Percentiles rank a stretch among this genome's conserved stretches.
These are phyloP conservation scores for Aspergillus nanangensis DNA, from an alignment of 495 filamentous ascomycete genomes.

Conservation along the genomic window DNA sequence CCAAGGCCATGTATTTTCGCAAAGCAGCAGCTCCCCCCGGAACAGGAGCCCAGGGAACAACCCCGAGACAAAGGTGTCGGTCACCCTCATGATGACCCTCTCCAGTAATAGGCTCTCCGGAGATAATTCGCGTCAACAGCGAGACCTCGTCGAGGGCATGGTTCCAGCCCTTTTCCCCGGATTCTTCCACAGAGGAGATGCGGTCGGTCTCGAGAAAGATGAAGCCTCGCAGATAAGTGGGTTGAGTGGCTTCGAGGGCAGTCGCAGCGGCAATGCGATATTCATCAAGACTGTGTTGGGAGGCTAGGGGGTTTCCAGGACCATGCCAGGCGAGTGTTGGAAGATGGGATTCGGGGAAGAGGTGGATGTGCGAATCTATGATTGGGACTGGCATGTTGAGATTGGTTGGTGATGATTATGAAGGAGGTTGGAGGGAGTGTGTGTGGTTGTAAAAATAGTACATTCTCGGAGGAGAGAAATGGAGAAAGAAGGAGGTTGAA, in stretches of 20 bases:
- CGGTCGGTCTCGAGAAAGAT: slow-evolving; percentile 82
- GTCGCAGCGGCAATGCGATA: slow-evolving; percentile 33
- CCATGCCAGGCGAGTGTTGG: slow-evolving; percentile 60
- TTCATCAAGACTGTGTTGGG: slow-evolving; percentile 58
- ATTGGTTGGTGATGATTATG: neutral
- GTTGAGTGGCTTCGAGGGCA: slow-evolving; percentile 1
- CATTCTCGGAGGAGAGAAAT: neutral
- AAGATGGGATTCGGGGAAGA: slow-evolving; percentile 65
- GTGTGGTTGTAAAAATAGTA: no score
- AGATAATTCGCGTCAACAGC: slow-evolving; percentile 59
- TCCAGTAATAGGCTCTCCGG: slow-evolving; percentile 48
- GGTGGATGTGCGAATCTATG: slow-evolving; percentile 85
- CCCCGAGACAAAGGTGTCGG: slow-evolving; percentile 51
- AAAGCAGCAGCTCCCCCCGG: slow-evolving; percentile 48
- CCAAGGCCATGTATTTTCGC: slow-evolving; percentile 46
- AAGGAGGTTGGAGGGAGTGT: no score
- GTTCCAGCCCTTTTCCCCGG: slow-evolving; percentile 46
- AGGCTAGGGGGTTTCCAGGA: slow-evolving; percentile 49
- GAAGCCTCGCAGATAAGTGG: slow-evolving; percentile 54
- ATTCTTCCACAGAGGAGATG: slow-evolving; percentile 47
- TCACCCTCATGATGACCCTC: slow-evolving; percentile 57
- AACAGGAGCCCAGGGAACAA: slow-evolving; percentile 81
- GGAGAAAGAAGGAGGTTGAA: neutral
- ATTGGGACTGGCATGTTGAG: slow-evolving; percentile 37
- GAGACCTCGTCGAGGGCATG: slow-evolving; percentile 68